Conservation (phyloP, 2,329 filamentous ascomycete species). For the Xylaria polymorpha region DNA sequence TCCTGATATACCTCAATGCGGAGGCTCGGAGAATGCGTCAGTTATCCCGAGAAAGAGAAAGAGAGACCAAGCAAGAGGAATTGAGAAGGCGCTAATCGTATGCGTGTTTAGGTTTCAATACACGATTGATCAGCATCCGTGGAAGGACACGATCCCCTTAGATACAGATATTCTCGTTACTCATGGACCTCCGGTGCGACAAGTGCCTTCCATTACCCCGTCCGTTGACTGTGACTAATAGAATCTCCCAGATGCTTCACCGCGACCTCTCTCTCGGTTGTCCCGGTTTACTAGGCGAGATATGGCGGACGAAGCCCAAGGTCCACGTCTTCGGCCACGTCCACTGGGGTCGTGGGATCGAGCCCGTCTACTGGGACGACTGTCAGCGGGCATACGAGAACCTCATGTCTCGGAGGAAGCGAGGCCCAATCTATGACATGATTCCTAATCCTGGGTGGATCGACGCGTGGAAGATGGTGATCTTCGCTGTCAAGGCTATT, state of each 20-base stretch:
- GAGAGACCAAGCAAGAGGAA: conserved; percentile 4
- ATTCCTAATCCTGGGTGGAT: conserved; percentile 60
- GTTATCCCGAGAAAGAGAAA: not conserved
- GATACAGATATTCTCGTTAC: conserved; percentile 84
- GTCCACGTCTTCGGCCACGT: conserved; percentile 89
- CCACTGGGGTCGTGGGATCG: conserved; percentile 78
- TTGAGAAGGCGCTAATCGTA: conserved; percentile 12
- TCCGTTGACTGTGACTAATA: conserved; percentile 2
- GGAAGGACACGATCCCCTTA: conserved; percentile 75
- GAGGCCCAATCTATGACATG: conserved; percentile 59
- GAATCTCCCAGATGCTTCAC: conserved; percentile 68
- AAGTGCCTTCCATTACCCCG: not conserved
- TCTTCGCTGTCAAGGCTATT: conserved; percentile 60
- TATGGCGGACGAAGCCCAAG: conserved; percentile 78
- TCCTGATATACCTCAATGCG: conserved; percentile 81
- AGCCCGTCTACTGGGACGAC: conserved; percentile 79
- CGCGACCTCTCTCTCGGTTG: conserved; percentile 77
- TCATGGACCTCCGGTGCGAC: conserved; percentile 76
- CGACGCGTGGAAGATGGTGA: conserved; percentile 58
- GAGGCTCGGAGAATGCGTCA: conserved; percentile 74
- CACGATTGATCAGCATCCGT: conserved; percentile 71
- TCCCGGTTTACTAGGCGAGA: conserved; percentile 74
- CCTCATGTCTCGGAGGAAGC: conserved; percentile 61
- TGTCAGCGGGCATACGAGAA: conserved; percentile 77
- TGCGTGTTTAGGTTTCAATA: conserved; percentile 74